A percentile compares a stretch with the other conserved stretches of the same genome.
phyloP scores from a whole-genome alignment of 169 alveolate species.

The Plasmodium coatneyi region DNA sequence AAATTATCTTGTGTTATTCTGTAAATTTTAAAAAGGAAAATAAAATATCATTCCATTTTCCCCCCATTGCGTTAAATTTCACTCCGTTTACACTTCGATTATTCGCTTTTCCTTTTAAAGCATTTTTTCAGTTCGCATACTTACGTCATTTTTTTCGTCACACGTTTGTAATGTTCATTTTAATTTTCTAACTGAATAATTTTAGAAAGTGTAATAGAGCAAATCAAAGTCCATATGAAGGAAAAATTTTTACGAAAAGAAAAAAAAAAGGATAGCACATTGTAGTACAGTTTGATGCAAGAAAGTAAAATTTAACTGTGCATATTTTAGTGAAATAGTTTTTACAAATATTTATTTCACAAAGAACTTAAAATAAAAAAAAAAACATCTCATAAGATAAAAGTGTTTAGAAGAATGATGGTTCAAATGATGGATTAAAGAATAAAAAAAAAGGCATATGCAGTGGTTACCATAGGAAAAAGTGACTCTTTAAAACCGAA shows the following conservation, averaged over 20 bases:
- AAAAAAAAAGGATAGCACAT: background rate
- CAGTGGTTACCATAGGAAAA: background rate
- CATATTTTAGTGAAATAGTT: background rate
- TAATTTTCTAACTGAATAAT: constrained; percentile 5
- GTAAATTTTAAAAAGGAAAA: background rate
- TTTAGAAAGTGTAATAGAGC: constrained; percentile 19
- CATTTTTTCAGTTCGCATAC: background rate
- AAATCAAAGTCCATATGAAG: background rate
- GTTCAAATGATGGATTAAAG: background rate
- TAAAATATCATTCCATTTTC: background rate
- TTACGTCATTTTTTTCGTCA: constrained; percentile 4
- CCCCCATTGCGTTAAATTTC: background rate
- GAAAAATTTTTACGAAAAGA: constrained; percentile 2
- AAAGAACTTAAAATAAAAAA: background rate
- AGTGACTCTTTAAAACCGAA: background rate
- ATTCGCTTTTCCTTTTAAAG: background rate
- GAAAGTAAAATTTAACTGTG: background rate
- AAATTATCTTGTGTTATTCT: background rate
- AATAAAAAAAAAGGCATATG: background rate
- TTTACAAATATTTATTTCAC: background rate
- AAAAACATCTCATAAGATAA: background rate
- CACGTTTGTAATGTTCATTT: background rate
- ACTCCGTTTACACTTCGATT: background rate
- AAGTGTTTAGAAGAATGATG: background rate
- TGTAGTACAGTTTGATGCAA: background rate